Evolutionary conservation across 345 rosid genomes (phyloP).

Genomic region (Lenwebbia sp.): DNA sequence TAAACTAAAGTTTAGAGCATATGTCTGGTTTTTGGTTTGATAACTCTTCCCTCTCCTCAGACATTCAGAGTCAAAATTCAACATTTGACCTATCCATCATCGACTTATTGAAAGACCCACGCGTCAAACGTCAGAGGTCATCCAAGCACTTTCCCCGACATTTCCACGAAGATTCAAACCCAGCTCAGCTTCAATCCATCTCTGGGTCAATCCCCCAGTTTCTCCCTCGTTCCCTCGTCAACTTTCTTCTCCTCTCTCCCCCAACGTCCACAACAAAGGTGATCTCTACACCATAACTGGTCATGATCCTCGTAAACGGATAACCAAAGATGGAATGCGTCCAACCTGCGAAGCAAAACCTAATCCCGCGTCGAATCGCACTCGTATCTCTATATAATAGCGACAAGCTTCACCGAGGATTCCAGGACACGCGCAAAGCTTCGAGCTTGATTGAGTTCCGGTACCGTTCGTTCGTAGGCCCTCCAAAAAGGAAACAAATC

Average conservation of each 20-base stretch:
- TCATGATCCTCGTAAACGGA: not conserved
- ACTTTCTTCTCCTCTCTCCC: fast-evolving
- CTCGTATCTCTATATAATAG: not conserved
- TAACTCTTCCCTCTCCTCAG: not conserved
- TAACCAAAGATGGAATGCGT: not conserved
- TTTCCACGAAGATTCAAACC: not conserved
- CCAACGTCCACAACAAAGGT: not conserved
- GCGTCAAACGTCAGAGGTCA: not conserved
- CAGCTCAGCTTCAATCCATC: fast-evolving
- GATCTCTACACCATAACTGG: not conserved
- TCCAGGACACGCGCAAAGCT: not conserved
- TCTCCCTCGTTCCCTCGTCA: not conserved
- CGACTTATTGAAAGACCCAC: fast-evolving
- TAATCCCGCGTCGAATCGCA: not conserved
- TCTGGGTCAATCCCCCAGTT: not conserved
- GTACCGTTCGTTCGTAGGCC: fast-evolving
- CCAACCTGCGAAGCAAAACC: not conserved
- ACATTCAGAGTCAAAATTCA: fast-evolving
- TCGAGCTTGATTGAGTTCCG: not conserved
- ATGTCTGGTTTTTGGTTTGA: too few species aligned
- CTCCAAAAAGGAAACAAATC: not conserved
- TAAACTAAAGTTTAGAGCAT: too few species aligned
- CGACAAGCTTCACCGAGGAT: not conserved
- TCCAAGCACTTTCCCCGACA: not conserved
- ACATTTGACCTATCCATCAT: fast-evolving